Percentiles rank a stretch among this genome's conserved stretches.
These are phyloP conservation scores for Curvularia verruculosa DNA, from an alignment of 2,329 filamentous ascomycete species.

Conservation along the genomic window DNA sequence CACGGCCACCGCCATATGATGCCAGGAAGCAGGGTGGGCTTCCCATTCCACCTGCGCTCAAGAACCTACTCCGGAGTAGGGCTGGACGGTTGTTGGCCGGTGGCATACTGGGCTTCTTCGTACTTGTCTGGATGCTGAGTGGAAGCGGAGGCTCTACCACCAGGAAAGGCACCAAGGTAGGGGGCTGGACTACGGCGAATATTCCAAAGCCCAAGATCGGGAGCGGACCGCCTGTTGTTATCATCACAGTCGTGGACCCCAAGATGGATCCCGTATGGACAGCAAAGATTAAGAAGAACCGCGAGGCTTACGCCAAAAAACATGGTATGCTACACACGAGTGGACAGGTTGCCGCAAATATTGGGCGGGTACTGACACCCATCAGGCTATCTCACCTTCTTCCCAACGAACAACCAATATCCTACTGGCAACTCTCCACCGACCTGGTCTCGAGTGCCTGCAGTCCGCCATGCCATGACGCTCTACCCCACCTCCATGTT, in stretches of 20 bases:
- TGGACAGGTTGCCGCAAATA: not conserved
- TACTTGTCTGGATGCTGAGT: conserved; percentile 46
- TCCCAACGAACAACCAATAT: conserved; percentile 79
- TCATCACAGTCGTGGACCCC: conserved; percentile 85
- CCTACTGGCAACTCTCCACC: conserved; percentile 62
- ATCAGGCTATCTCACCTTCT: conserved; percentile 83
- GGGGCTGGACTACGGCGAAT: conserved; percentile 19
- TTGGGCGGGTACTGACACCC: conserved; percentile 1
- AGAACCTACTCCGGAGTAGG: conserved; percentile 59
- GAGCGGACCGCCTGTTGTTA: conserved; percentile 64
- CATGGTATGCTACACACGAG: conserved; percentile 66
- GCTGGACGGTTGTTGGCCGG: conserved; percentile 64
- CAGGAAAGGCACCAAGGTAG: conserved; percentile 17
- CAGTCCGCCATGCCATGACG: conserved; percentile 86
- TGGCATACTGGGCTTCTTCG: conserved; percentile 62
- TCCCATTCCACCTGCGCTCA: conserved; percentile 52
- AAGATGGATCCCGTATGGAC: conserved; percentile 70
- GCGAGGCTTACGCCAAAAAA: conserved; percentile 80
- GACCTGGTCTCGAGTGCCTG: conserved; percentile 80
- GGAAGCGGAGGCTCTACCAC: conserved; percentile 31
- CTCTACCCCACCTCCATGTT: conserved; percentile 76
- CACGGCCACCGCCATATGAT: conserved; percentile 74
- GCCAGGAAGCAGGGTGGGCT: conserved; percentile 59
- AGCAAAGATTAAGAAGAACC: conserved; percentile 77
- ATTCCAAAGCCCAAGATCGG: conserved; percentile 49